Base-by-base conservation (phyloP, 495 filamentous ascomycete species). In the Lasiosphaeris hirsuta region DNA sequence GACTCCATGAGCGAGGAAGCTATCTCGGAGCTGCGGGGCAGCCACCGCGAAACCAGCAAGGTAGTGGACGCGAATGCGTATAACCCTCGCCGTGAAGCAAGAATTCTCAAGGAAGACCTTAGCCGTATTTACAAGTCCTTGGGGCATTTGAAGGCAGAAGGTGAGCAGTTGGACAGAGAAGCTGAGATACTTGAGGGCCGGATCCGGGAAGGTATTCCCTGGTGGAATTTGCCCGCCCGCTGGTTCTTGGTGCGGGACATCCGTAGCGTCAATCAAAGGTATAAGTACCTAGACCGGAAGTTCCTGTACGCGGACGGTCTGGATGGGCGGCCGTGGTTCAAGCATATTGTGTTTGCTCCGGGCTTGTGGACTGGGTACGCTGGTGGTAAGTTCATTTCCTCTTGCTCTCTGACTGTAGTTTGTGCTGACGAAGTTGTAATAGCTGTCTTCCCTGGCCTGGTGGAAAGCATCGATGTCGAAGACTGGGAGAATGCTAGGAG, bases 271-370 rank as follows among this genome's bases (percentile, higher is more conserved):
- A 94, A 93, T 62, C 74, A 75, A 44, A 81, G 84, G 60, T 86
- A 90, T 75, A 89, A 87, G 64, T 82, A 79, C 18, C 84, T 97
- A 51, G 94, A 98, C 67, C 84, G 88, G 3, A 71, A 89, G 70
- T 83, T 98, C 56, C 70, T 97, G 51, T 91, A 96, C 66, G 68
- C 89, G 47, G 71, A 81, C 37, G 92, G 93, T 19, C 76, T 95
- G 72, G 91, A 92, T 51, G 86, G 87, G 36, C 80, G 94, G 57
- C 81, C 87, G 38, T 96, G 96, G 80, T 98, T 92, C 72, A 96
- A 96, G 72, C 95, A 98, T 71, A 83, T 96, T 43, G 76, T 98
- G 41, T 95, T 92, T 70, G 92, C 87, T 0, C 94, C 94, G 19
- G 84, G 91, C 1, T 63, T 90, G 40, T 96, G 90, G 90, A 95